Evolutionary conservation across 2,329 filamentous ascomycete genomes (phyloP), one percentile per base, ranked within the genome.

Genomic region (Xylariales sp.): DNA sequence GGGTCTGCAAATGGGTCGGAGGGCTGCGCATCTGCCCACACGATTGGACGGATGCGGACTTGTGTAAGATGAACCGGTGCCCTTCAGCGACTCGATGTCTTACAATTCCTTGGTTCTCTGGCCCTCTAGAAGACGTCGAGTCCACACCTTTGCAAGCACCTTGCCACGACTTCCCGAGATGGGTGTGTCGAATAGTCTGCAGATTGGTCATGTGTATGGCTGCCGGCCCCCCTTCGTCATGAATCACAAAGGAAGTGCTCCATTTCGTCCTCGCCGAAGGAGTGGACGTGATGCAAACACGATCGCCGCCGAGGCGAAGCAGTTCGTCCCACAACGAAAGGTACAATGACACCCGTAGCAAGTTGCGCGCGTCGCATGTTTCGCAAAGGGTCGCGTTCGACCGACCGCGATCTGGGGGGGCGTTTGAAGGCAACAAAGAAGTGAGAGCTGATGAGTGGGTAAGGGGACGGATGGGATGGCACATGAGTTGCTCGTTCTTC

Each of bases 51-150:
- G 56, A 54, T 59, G 56, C 61, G 66, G 63, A 65, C 56, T 64
- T 48, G 58, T 61, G 63, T 66, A 61, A 59, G 64, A 65, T 59
- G 58, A 57, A 57, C 48, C 19, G 60, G 54, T 57, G 58, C 60
- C 56, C 61, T 58, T 58, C 59, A 61, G 61, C 63, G 63, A 70
- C 64, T 69, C 60, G 63, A 69, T 70, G 68, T 70, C 67, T 70
- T 65, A 64, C 57, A 63, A 58, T 65, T 61, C 62, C 63, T 63
- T 69, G 65, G 57, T 64, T 54, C 46, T 46, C 48, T 55, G 56
- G 48, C 51, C 46, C 53, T 52, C 52, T 51, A 46, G 50, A 55
- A 51, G 45, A 47, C 52, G 52, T 46, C 51, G 47, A 49, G 42
- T 51, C 55, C 55, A 55, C 53, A 51, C 48, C 39, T 53, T 50